Conservation (phyloP, 768 basidiomycete species). For the Leccinum pellstonianum region DNA sequence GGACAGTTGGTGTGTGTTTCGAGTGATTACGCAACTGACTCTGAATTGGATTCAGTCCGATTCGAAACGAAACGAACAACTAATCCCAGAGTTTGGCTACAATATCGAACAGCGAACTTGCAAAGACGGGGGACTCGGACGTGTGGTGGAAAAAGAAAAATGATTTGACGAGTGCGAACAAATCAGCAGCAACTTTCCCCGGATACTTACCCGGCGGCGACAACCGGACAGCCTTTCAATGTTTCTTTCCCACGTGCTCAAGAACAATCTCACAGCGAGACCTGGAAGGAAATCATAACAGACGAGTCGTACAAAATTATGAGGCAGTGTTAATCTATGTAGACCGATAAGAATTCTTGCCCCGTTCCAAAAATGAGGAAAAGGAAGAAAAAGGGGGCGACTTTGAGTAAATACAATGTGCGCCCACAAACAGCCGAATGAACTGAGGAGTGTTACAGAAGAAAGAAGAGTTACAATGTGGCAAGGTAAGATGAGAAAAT, state of each 20-base stretch:
- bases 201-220: neutral
- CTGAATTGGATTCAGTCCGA: neutral
- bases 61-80: neutral
- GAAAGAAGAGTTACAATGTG: conserved; percentile 8
- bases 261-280: neutral
- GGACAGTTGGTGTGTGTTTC: neutral
- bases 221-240: neutral
- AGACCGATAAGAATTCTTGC: conserved; percentile 21
- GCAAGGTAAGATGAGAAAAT: neutral
- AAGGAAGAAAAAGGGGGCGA: conserved; percentile 1
- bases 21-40: neutral
- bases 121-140: neutral
- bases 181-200: neutral
- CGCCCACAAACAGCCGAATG: conserved; percentile 1
- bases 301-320: conserved; percentile 24
- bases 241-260: conserved; percentile 21
- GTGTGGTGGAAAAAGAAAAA: neutral
- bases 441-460: conserved; percentile 3
- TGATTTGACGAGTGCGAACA: neutral
- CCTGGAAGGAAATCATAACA: neutral
- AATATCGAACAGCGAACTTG: neutral
- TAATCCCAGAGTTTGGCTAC: neutral
- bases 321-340: conserved; percentile 29
- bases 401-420: conserved; percentile 18
- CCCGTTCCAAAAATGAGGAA: conserved; percentile 20